phyloP scores from a whole-genome alignment of 768 basidiomycete species.

The Russula earlei region DNA sequence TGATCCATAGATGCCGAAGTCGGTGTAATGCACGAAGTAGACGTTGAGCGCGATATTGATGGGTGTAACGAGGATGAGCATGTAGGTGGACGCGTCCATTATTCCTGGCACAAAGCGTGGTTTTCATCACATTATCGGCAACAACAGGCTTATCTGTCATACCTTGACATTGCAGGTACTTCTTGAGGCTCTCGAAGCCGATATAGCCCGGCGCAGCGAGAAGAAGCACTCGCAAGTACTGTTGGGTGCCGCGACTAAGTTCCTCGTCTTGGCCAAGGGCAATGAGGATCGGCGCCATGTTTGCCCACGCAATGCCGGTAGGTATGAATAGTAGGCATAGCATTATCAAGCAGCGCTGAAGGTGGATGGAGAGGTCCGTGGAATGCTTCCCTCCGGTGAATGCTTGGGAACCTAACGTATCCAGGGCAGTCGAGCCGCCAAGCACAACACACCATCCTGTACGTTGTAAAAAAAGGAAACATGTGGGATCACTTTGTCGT shows the following conservation, averaged over 20 bases:
- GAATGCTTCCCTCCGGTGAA: constrained; percentile 53
- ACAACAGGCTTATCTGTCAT: neutral
- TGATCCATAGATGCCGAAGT: constrained; percentile 55
- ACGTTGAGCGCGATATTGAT: constrained; percentile 56
- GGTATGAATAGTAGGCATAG: constrained; percentile 60
- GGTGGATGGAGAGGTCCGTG: constrained; percentile 61
- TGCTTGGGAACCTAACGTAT: constrained; percentile 70
- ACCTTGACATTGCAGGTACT: constrained; percentile 77
- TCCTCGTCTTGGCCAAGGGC: constrained; percentile 49
- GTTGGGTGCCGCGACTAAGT: constrained; percentile 53
- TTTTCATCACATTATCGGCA: neutral
- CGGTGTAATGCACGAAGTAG: constrained; percentile 51
- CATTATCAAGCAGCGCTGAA: constrained; percentile 59
- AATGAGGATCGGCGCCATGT: constrained; percentile 52
- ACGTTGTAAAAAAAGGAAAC: constrained; percentile 7
- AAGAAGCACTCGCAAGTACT: constrained; percentile 54
- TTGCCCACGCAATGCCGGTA: constrained; percentile 52
- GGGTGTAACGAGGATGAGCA: constrained; percentile 54
- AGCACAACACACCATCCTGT: constrained; percentile 71
- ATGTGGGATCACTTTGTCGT: constrained; percentile 40
- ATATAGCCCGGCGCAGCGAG: constrained; percentile 64
- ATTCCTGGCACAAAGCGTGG: constrained; percentile 40
- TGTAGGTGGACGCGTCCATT: constrained; percentile 59
- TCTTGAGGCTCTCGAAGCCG: constrained; percentile 68
- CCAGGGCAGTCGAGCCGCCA: constrained; percentile 69